Evolutionary conservation across 2,329 filamentous ascomycete species (phyloP).

Genomic region (Aspergillus ibericus): DNA sequence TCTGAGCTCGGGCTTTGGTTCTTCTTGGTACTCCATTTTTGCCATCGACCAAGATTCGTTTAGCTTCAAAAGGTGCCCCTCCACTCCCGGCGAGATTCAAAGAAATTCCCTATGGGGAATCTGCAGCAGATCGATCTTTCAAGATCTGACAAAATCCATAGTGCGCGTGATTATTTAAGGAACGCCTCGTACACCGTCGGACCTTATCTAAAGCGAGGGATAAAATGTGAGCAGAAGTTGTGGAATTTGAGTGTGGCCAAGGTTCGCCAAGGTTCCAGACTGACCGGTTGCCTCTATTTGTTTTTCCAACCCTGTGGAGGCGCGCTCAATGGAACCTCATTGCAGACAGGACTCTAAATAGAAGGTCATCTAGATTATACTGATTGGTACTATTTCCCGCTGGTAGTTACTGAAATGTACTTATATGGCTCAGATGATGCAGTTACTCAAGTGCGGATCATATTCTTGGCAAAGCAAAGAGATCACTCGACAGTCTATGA

Average conservation of each 20-base stretch:
- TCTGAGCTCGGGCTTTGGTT: conserved; percentile 19
- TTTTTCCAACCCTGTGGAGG: neutral
- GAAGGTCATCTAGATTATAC: neutral
- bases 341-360: neutral
- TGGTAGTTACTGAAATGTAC: neutral
- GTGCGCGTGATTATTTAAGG: neutral
- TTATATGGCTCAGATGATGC: neutral
- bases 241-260: conserved; percentile 1
- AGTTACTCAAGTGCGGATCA: neutral
- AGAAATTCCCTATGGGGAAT: neutral
- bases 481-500: neutral
- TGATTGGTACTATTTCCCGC: neutral
- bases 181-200: neutral
- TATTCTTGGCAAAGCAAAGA: neutral
- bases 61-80: neutral
- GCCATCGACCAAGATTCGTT: neutral
- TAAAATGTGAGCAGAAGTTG: neutral
- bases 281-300: neutral
- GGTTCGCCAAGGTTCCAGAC: conserved; percentile 5
- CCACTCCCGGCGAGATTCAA: neutral
- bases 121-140: neutral
- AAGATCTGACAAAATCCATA: neutral
- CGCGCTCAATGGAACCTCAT: neutral
- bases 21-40: neutral
- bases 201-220: neutral